Conservation (phyloP, 768 basidiomycete species). For the Kwoniella pini region DNA sequence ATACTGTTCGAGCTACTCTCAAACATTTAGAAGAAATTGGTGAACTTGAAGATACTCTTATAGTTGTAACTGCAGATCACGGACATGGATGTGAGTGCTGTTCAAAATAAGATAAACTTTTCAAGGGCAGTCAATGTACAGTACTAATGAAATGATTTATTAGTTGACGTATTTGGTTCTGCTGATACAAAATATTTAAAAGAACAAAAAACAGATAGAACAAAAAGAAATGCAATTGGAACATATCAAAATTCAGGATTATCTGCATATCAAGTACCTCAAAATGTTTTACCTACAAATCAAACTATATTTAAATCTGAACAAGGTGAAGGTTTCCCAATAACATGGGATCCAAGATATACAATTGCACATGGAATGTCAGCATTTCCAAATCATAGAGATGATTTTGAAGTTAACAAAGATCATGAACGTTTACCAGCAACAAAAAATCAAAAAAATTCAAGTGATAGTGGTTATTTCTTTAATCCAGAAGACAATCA, state of each 20-base stretch:
- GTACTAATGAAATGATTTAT: neutral
- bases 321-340: slow-evolving; percentile 52
- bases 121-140: slow-evolving; percentile 2
- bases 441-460: slow-evolving; percentile 33
- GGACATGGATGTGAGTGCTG: slow-evolving; percentile 38
- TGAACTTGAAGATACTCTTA: slow-evolving; percentile 54
- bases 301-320: slow-evolving; percentile 40
- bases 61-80: slow-evolving; percentile 55
- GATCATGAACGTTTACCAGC: slow-evolving; percentile 50
- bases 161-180: slow-evolving; percentile 54
- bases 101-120: too few species aligned
- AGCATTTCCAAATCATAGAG: slow-evolving; percentile 48
- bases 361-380: slow-evolving; percentile 49
- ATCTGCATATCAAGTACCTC: slow-evolving; percentile 53
- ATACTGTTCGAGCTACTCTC: slow-evolving; percentile 52
- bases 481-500: slow-evolving; percentile 52
- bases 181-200: slow-evolving; percentile 53
- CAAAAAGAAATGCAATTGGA: slow-evolving; percentile 55
- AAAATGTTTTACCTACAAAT: slow-evolving; percentile 41
- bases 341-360: slow-evolving; percentile 56
- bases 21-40: slow-evolving; percentile 53
- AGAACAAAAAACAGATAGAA: slow-evolving; percentile 41
- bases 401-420: slow-evolving; percentile 36
- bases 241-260: slow-evolving; percentile 53
- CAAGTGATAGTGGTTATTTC: slow-evolving; percentile 38